Evolutionary conservation across 345 rosid genomes (phyloP).

Genomic region (Crucihimalaya himalaica): DNA sequence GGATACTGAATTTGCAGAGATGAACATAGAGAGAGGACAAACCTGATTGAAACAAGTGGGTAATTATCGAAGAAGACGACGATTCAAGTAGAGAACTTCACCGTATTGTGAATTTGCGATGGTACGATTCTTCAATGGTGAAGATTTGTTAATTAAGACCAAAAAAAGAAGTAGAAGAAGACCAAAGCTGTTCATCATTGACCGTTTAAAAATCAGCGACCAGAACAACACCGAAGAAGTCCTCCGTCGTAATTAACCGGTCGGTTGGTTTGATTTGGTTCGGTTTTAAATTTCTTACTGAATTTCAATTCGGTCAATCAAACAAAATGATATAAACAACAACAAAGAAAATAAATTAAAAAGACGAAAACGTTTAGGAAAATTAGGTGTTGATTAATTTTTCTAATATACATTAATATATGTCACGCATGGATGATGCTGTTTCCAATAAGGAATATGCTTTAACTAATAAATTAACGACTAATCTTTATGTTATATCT

Average conservation of each 20-base stretch:
- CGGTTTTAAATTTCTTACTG: background rate
- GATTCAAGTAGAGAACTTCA: conserved; percentile 24
- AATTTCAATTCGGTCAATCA: background rate
- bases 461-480: background rate
- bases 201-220: conserved; percentile 13
- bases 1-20: background rate
- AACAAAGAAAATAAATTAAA: background rate
- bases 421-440: conserved; percentile 18
- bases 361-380: background rate
- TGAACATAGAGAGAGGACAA: conserved; percentile 2
- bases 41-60: conserved; percentile 33
- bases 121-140: conserved; percentile 11
- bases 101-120: conserved; percentile 8
- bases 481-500: conserved; percentile 10
- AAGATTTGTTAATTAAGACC: background rate
- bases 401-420: background rate
- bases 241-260: background rate
- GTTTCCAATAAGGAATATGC: conserved; percentile 22
- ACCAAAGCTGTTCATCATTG: conserved; percentile 23
- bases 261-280: background rate
- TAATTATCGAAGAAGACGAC: conserved; percentile 8
- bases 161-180: background rate
- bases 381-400: background rate
- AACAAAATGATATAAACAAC: too few species aligned
- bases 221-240: background rate